Evolutionary conservation across 164 flowering plant species (phyloP).

Genomic region (Sedum album): DNA sequence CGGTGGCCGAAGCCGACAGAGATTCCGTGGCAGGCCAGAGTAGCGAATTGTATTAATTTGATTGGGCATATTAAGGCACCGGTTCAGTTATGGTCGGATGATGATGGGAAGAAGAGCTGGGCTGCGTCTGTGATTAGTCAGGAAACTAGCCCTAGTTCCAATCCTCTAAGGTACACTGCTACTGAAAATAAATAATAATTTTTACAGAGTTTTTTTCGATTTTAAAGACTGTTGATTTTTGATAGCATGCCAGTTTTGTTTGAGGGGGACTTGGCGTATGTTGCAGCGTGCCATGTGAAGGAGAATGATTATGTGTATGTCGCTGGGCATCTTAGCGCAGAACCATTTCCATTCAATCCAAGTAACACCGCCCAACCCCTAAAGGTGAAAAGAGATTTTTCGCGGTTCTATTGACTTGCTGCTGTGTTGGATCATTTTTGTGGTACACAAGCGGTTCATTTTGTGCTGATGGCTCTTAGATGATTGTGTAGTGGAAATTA

Average conservation of each 20-base stretch:
- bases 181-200: no score
- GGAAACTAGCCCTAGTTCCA: conserved; percentile 11
- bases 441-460: no score
- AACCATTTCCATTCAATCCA: conserved; percentile 24
- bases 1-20: conserved; percentile 45
- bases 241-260: conserved; percentile 66
- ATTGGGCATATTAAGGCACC: conserved; percentile 39
- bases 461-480: no score
- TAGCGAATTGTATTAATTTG: conserved; percentile 46
- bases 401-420: background rate
- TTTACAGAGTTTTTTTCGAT: no score
- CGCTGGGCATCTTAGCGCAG: conserved; percentile 49
- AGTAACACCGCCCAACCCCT: conserved; percentile 22
- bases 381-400: conserved; percentile 28
- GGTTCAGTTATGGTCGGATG: conserved; percentile 27
- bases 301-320: conserved; percentile 51
- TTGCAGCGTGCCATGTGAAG: conserved; percentile 60
- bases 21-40: conserved; percentile 53
- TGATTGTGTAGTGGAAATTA: no score
- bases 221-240: background rate
- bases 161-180: conserved; percentile 19
- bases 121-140: conserved; percentile 46
- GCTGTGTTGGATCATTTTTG: background rate
- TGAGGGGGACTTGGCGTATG: conserved; percentile 76
- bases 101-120: conserved; percentile 41